Conservation (phyloP, 225 moss, liverwort and hornwort species). For the Pseudisothecium myosuroides region DNA sequence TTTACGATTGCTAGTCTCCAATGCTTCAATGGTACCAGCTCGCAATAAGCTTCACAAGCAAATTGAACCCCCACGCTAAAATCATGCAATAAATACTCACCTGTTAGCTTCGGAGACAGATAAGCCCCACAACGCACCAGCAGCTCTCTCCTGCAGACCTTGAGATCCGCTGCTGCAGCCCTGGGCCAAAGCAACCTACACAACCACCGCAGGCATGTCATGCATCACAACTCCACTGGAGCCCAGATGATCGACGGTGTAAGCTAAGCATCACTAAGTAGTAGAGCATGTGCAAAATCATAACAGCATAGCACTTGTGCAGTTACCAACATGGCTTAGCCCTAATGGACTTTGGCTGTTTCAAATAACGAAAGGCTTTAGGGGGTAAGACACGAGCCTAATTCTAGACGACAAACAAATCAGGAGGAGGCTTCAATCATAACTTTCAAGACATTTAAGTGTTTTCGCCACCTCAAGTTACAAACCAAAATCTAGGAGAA, state of each 20-base stretch:
- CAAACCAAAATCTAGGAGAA: neutral
- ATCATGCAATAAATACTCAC: neutral
- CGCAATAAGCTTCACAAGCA: neutral
- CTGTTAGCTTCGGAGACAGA: slow-evolving; percentile 95
- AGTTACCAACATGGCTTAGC: neutral
- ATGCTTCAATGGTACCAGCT: neutral
- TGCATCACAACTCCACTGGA: neutral
- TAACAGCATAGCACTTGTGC: neutral
- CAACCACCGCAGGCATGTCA: neutral
- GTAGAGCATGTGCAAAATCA: neutral
- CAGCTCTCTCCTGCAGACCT: slow-evolving; percentile 93
- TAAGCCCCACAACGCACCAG: slow-evolving; percentile 92
- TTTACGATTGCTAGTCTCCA: neutral
- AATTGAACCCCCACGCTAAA: neutral
- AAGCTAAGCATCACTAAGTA: neutral
- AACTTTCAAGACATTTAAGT: neutral
- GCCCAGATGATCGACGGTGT: neutral
- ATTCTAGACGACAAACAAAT: neutral
- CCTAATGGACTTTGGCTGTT: too few relatives aligned
- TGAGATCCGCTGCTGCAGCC: slow-evolving; percentile 81
- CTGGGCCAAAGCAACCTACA: slow-evolving; percentile 79
- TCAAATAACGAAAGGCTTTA: neutral
- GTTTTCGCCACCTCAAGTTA: neutral
- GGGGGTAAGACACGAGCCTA: neutral
- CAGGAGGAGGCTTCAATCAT: neutral